phyloP scores from a whole-genome alignment of 768 basidiomycete species.

The Roridomyces roridus region DNA sequence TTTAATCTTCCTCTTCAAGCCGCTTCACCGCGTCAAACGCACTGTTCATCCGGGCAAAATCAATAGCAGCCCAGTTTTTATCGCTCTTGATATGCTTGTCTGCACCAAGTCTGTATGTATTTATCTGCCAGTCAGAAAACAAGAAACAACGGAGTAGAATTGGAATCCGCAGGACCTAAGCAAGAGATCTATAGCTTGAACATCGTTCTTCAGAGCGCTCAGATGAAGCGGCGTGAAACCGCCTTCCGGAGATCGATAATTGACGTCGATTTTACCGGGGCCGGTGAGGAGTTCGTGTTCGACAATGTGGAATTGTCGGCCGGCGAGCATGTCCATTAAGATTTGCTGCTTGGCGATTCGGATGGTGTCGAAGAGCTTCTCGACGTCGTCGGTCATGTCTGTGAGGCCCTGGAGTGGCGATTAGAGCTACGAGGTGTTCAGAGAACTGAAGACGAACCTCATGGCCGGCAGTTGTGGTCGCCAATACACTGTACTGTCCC shows the following conservation, averaged over 20 bases:
- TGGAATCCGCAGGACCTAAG: slow-evolving; percentile 12
- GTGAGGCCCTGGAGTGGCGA: slow-evolving; percentile 2
- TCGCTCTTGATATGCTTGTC: background rate
- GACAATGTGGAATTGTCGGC: background rate
- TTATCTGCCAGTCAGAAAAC: background rate
- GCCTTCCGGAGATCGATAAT: slow-evolving; percentile 1
- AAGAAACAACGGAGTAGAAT: background rate
- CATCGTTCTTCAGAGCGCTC: slow-evolving; percentile 10
- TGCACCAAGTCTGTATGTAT: slow-evolving; percentile 2
- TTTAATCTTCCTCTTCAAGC: slow-evolving; percentile 5
- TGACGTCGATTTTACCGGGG: slow-evolving; percentile 12
- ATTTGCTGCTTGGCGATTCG: slow-evolving; percentile 11
- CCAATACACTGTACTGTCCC: slow-evolving; percentile 7
- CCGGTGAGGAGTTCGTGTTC: background rate
- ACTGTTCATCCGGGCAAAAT: background rate
- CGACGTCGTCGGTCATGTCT: slow-evolving; percentile 13
- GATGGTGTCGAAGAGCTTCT: background rate
- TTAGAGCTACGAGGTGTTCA: background rate
- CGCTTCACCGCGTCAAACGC: background rate
- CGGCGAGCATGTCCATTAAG: background rate
- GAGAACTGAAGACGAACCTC: background rate
- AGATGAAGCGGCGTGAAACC: slow-evolving; percentile 13
- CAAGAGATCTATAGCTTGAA: slow-evolving; percentile 8
- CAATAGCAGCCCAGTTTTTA: background rate
- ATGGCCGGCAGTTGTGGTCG: background rate